Evolutionary conservation across 192 early-diverging fungal genomes (phyloP).

Genomic region (Coemansia umbellata): DNA sequence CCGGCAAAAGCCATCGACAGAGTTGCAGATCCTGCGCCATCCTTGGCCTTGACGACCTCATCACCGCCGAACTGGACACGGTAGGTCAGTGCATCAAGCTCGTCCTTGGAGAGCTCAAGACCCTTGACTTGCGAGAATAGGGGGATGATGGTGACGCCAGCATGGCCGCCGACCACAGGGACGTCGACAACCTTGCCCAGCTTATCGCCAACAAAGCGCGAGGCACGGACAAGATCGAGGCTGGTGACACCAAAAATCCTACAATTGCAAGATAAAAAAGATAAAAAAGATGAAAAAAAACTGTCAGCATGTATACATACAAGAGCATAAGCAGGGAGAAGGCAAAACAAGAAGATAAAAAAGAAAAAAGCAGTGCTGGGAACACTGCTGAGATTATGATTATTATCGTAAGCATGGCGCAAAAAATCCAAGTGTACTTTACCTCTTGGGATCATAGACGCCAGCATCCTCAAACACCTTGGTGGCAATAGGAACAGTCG

Average conservation of each 20-base stretch:
- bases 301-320: too few relatives aligned
- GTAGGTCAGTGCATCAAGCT: conserved; percentile 87
- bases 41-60: conserved; percentile 99
- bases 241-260: conserved; percentile 95
- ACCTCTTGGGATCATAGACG: conserved; percentile 76
- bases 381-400: too few relatives aligned
- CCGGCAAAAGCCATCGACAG: conserved; percentile 88
- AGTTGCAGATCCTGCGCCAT: conserved; percentile 87
- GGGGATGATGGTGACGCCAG: conserved; percentile 95
- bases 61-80: conserved; percentile 99
- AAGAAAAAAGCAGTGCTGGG: too few relatives aligned
- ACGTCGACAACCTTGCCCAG: conserved; percentile 70
- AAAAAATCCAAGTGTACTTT: conserved; percentile 1
- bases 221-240: conserved; percentile 95
- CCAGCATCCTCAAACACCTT: conserved; percentile 84
- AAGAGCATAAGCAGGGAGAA: not conserved
- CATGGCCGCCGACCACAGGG: conserved; percentile 93
- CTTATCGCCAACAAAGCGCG: conserved; percentile 87
- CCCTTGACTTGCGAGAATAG: conserved; percentile 76
- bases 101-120: conserved; percentile 72
- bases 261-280: not conserved
- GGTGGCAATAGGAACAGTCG: conserved; percentile 90
- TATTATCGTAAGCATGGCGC: not conserved
- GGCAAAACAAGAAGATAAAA: not conserved
- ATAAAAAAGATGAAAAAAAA: too few relatives aligned